Base-by-base conservation (phyloP, 2,329 filamentous ascomycete genomes). In the Aureobasidium sp. region DNA sequence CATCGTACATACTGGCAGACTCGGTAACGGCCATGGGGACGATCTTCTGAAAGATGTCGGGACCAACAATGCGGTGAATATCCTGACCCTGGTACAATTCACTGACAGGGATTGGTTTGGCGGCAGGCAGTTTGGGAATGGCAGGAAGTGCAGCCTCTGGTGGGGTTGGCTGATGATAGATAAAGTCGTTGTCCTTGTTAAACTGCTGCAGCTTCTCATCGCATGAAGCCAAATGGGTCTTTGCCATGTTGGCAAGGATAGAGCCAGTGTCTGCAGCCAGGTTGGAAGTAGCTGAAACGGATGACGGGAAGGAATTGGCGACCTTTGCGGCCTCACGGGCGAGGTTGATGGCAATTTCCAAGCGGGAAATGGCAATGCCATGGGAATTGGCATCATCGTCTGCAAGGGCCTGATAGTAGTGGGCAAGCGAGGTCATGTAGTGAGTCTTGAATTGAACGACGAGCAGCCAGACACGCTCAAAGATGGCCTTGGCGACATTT, bases 71-170 rank as follows among this genome's bases (percentile, higher is more conserved):
- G 22, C 90, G 81, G 67, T 95, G 89, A 37, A 98, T 96, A 66
- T 98, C 93, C 70, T 97, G 93, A 1, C 91, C 91, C 55, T 94
- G 90, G 64, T 98, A 98, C 0, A 98, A 76, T 66, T 98, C 94
- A 66, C 88, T 95, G 25, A 98, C 91, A 0, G 93, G 91, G 57
- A 98, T 97, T 3, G 93, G 90, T 68, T 98, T 98, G 6, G 93
- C 90, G 1, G 93, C 94, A 4, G 91, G 90, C 14, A 97, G 77
- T 68, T 97, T 98, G 3, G 90, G 80, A 44, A 98, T 90, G 1
- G 85, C 79, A 1, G 88, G 74, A 11, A 98, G 73, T 24, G 85
- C 85, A 3, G 90, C 87, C 68, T 96, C 90, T 8, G 85, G 84
- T 0, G 93, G 91, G 1, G 98, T 85, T 1, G 83, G 84, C 62